phyloP scores from a whole-genome alignment of 2,329 filamentous ascomycete species.

The Diaporthe destruens region DNA sequence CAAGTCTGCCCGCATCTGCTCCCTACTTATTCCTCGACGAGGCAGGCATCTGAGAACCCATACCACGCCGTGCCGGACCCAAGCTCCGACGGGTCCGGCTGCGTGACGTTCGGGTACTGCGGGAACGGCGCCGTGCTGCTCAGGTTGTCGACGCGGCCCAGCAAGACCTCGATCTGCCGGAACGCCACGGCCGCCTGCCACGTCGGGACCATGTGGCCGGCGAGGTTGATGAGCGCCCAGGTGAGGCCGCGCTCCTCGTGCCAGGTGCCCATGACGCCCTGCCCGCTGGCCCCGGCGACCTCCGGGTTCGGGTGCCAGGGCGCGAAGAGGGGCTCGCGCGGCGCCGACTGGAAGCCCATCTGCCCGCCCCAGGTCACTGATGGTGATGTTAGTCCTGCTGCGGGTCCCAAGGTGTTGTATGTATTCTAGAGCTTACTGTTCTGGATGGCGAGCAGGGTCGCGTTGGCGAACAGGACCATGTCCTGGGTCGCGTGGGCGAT shows the following conservation, averaged over 20 bases:
- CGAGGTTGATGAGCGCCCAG: conserved; percentile 36
- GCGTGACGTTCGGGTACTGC: conserved; percentile 30
- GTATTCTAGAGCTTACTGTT: too few relatives aligned
- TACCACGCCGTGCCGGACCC: conserved; percentile 37
- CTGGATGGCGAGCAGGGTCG: conserved; percentile 76
- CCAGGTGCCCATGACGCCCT: conserved; percentile 41
- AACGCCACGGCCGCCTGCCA: conserved; percentile 40
- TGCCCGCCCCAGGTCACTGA: conserved; percentile 79
- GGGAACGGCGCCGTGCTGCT: conserved; percentile 36
- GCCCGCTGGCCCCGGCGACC: conserved; percentile 30
- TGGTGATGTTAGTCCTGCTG: too few relatives aligned
- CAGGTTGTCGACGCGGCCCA: conserved; percentile 34
- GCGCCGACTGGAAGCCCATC: conserved; percentile 71
- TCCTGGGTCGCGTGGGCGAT: conserved; percentile 79
- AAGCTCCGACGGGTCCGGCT: conserved; percentile 33
- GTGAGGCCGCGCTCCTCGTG: conserved; percentile 41
- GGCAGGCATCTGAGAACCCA: conserved; percentile 11
- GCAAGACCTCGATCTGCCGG: conserved; percentile 38
- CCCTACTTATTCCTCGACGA: not conserved
- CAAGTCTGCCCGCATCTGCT: not conserved
- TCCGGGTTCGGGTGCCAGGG: conserved; percentile 35
- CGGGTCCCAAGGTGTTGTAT: too few relatives aligned
- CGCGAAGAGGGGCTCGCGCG: conserved; percentile 40
- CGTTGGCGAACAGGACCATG: conserved; percentile 73
- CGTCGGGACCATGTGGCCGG: conserved; percentile 39